Percentiles rank a stretch among this genome's conserved stretches.
phyloP scores from a whole-genome alignment of 2,329 filamentous ascomycete species.

The Cladosporium halotolerans region DNA sequence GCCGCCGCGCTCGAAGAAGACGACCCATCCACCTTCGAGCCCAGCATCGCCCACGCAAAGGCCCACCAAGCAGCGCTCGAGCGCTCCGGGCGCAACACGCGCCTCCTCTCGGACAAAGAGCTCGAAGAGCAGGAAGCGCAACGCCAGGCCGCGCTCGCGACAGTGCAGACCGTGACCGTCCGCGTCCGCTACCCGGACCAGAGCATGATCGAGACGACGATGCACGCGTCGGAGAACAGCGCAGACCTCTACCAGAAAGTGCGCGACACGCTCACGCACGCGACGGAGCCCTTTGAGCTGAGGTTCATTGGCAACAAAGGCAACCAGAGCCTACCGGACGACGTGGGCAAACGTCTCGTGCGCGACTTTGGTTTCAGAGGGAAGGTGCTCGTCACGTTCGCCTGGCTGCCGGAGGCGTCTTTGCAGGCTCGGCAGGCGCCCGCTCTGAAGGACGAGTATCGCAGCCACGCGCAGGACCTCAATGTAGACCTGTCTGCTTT shows the following conservation, averaged over 20 bases:
- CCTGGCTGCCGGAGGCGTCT: constrained; percentile 64
- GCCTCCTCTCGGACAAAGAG: constrained; percentile 77
- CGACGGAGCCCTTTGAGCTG: constrained; percentile 62
- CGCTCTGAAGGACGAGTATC: constrained; percentile 55
- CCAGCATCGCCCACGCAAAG: constrained; percentile 68
- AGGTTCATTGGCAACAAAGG: constrained; percentile 54
- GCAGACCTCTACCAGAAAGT: constrained; percentile 69
- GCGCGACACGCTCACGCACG: constrained; percentile 59
- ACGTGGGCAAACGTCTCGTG: constrained; percentile 53
- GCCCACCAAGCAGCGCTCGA: constrained; percentile 64
- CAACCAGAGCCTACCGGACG: constrained; percentile 20
- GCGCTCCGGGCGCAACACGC: constrained; percentile 60
- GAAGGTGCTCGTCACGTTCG: constrained; percentile 66
- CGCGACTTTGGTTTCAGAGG: constrained; percentile 64
- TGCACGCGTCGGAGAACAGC: constrained; percentile 63
- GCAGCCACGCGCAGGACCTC: constrained; percentile 59
- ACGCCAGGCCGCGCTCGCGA: constrained; percentile 58
- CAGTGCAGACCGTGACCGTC: constrained; percentile 63
- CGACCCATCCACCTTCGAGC: constrained; percentile 70
- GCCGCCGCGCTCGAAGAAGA: constrained; percentile 61
- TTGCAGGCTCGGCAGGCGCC: constrained; percentile 48
- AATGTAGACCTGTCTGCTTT: constrained; percentile 50
- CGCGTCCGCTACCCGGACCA: constrained; percentile 87
- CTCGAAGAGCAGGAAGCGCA: constrained; percentile 63
- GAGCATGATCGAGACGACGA: constrained; percentile 66